Conservation (phyloP, 495 filamentous ascomycete species). For the Acidiella bohemica region DNA sequence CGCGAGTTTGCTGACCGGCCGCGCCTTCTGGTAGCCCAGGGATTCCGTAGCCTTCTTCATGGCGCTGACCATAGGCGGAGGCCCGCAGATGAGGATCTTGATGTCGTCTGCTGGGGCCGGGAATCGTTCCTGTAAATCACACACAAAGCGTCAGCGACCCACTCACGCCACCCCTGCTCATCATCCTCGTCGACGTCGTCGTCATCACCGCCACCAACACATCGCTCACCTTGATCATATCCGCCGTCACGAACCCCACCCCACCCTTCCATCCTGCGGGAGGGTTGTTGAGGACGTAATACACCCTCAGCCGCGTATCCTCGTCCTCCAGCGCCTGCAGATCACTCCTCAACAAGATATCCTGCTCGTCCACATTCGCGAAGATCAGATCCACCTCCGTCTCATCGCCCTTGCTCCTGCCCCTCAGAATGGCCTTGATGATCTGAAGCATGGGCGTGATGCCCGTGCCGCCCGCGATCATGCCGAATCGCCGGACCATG, state of each 20-base stretch:
- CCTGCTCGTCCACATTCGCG: slow-evolving; percentile 84
- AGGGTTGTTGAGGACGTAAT: slow-evolving; percentile 95
- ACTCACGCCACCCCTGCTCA: slow-evolving; percentile 4
- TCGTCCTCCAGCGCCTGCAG: slow-evolving; percentile 62
- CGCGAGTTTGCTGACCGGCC: slow-evolving; percentile 87
- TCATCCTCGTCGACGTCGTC: no score
- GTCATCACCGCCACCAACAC: background rate
- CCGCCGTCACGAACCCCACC: slow-evolving; percentile 83
- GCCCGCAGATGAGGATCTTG: slow-evolving; percentile 93
- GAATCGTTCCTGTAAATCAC: slow-evolving; percentile 50
- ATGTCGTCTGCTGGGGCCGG: slow-evolving; percentile 73
- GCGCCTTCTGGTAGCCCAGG: slow-evolving; percentile 80
- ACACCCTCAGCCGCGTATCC: slow-evolving; percentile 66
- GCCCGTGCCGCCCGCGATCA: slow-evolving; percentile 95
- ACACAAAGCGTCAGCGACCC: background rate
- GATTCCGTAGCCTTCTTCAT: slow-evolving; percentile 91
- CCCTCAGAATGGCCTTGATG: slow-evolving; percentile 75
- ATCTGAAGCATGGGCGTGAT: slow-evolving; percentile 98
- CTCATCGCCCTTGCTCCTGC: slow-evolving; percentile 56
- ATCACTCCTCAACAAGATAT: slow-evolving; percentile 86
- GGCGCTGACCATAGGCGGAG: slow-evolving; percentile 89
- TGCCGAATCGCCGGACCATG: slow-evolving; percentile 86
- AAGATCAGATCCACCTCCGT: slow-evolving; percentile 91
- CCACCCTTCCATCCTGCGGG: slow-evolving; percentile 80
- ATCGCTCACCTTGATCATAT: slow-evolving; percentile 75